Evolutionary conservation across 1,284 basidiomycete species (phyloP).

Genomic region (Schizophyllum commune): DNA sequence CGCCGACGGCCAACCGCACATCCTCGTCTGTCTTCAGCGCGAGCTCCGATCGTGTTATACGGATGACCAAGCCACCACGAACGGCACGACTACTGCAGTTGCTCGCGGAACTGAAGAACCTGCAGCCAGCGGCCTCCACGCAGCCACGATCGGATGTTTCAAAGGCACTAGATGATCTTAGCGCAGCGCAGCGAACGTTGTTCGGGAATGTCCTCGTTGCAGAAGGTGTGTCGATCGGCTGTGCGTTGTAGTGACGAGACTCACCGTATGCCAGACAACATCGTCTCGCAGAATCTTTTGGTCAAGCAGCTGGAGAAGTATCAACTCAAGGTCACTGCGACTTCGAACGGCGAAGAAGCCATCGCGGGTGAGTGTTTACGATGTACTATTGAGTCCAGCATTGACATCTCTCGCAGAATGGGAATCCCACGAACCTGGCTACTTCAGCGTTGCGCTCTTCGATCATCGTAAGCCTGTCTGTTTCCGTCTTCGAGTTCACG

Average conservation of each 20-base stretch:
- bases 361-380: slow-evolving; percentile 33
- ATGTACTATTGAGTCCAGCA: background rate
- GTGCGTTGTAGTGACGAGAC: slow-evolving; percentile 1
- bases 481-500: slow-evolving; percentile 1
- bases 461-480: slow-evolving; percentile 51
- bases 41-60: slow-evolving; percentile 47
- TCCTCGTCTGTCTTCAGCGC: slow-evolving; percentile 41
- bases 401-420: slow-evolving; percentile 37
- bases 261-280: slow-evolving; percentile 44
- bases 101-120: slow-evolving; percentile 49
- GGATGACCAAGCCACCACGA: slow-evolving; percentile 65
- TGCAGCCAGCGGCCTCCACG: slow-evolving; percentile 24
- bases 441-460: slow-evolving; percentile 60
- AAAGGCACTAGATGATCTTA: slow-evolving; percentile 37
- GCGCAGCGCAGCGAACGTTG: slow-evolving; percentile 41
- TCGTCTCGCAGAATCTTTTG: slow-evolving; percentile 56
- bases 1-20: slow-evolving; percentile 49
- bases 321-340: slow-evolving; percentile 50
- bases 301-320: slow-evolving; percentile 57
- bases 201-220: slow-evolving; percentile 62
- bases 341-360: slow-evolving; percentile 61
- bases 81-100: slow-evolving; percentile 50
- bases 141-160: slow-evolving; percentile 26
- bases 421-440: slow-evolving; percentile 58
- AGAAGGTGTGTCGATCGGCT: slow-evolving; percentile 38